A percentile compares a stretch with the other conserved stretches of the same genome.
Conservation (phyloP, 495 filamentous ascomycete genomes). For the Trichodelitschia bisporula region DNA sequence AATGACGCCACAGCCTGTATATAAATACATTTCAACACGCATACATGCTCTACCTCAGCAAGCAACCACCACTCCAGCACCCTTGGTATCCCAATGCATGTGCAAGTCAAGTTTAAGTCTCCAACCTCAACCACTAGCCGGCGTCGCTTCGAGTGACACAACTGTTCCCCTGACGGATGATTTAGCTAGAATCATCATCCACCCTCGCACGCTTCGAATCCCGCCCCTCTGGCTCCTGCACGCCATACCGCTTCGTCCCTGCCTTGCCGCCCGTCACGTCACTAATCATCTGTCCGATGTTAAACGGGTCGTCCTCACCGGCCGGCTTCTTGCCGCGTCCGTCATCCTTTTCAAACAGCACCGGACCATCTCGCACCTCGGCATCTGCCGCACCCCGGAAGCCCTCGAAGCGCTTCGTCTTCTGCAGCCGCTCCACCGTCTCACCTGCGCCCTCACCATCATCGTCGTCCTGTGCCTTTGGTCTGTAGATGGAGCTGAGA, state of each 20-base stretch:
- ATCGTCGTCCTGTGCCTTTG: conserved; percentile 45
- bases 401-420: conserved; percentile 52
- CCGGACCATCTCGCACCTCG: conserved; percentile 77
- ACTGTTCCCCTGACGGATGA: too few relatives aligned
- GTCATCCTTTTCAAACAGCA: conserved; percentile 88
- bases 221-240: conserved; percentile 55
- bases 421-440: conserved; percentile 72
- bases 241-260: conserved; percentile 54
- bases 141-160: too few relatives aligned
- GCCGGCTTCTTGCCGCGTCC: background rate
- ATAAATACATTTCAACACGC: too few relatives aligned
- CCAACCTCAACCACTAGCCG: too few relatives aligned
- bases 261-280: conserved; percentile 36
- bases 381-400: conserved; percentile 74
- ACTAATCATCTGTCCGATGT: conserved; percentile 75
- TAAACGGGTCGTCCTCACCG: conserved; percentile 49
- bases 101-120: too few relatives aligned
- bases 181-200: conserved; percentile 37
- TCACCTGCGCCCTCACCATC: conserved; percentile 57
- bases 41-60: too few relatives aligned
- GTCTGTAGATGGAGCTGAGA: conserved; percentile 82
- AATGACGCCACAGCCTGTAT: too few relatives aligned
- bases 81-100: too few relatives aligned
- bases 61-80: too few relatives aligned
- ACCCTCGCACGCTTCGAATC: conserved; percentile 54